Percentiles rank a stretch among this genome's conserved stretches.
These are phyloP conservation scores for Trametes villosa DNA, from an alignment of 768 basidiomycete genomes.

Conservation along the genomic window DNA sequence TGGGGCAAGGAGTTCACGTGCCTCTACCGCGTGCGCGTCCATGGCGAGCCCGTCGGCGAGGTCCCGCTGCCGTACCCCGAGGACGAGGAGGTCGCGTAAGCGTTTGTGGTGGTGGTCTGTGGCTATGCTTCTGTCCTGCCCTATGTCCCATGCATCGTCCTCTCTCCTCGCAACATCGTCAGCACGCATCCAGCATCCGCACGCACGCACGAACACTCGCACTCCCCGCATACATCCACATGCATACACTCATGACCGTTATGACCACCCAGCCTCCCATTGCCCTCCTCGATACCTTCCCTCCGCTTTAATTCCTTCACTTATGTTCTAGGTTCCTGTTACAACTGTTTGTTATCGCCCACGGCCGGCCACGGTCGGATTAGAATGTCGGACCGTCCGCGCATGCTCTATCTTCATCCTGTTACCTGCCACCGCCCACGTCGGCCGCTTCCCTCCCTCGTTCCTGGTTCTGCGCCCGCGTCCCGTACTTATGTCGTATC, in stretches of 20 bases:
- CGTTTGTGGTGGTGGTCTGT: background rate
- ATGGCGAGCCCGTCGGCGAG: constrained; percentile 60
- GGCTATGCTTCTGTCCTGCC: background rate
- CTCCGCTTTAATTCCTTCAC: constrained; percentile 22
- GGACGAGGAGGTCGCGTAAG: constrained; percentile 14
- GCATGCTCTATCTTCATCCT: constrained; percentile 4
- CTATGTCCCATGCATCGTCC: constrained; percentile 1
- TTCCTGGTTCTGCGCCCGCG: background rate
- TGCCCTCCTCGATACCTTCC: background rate
- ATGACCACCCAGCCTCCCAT: constrained; percentile 6
- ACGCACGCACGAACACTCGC: constrained; percentile 1
- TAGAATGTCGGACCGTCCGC: background rate
- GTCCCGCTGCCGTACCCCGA: constrained; percentile 41
- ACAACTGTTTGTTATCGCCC: background rate
- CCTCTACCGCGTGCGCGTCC: constrained; percentile 83
- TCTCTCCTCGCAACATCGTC: background rate
- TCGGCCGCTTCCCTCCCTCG: background rate
- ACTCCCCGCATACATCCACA: background rate
- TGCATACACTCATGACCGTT: constrained; percentile 17
- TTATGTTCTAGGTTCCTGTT: constrained; percentile 8
- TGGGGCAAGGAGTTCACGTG: constrained; percentile 92
- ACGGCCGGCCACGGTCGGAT: background rate
- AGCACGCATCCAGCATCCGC: background rate
- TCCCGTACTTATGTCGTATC: constrained; percentile 29
- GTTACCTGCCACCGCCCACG: background rate